Evolutionary conservation across 139 green algal genomes (phyloP), one percentile per base, ranked within the genome.

Genomic region (Chlamydomonas schloesseri): DNA sequence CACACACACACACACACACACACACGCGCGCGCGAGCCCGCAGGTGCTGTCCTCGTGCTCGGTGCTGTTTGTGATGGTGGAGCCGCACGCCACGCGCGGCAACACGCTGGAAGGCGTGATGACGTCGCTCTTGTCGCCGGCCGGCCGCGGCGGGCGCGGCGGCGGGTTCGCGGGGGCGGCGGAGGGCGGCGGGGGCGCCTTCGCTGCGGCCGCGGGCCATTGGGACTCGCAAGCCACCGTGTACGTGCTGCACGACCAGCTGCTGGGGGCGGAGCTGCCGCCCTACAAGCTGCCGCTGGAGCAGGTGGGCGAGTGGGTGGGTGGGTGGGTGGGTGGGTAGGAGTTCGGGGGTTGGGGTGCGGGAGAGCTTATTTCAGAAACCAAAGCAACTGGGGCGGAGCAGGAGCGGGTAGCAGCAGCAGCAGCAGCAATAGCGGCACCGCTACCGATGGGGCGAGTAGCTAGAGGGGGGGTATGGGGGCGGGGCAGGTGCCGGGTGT

Each of bases 241-340:
- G 78, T 84, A 75, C 18, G 78, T 84, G 64, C 64, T 84, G 64
- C 78, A 84, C 46, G 78, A 84, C 78, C 28, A 21, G 46, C 78
- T 84, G 78, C 62, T 84, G 64, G 78, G 78, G 2, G 11, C 78
- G 18, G 64, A 74, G 55, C 33, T 84, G 64, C 78, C 78, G 78
- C 78, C 78, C 11, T 84, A 75, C 78, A 84, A 84, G 46, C 46
- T 84, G 37, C 64, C 78, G 5, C 78, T 84, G 6, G 64, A 74
- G 37, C 58, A 84, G 78, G 78, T 84, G 50, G 26, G n/a, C n/a
- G n/a, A n/a, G n/a, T n/a, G n/a, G n/a, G n/a, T n/a, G n/a, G n/a
- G n/a, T n/a, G n/a, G n/a, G n/a, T n/a, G n/a, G n/a, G n/a, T n/a
- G n/a, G n/a, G n/a, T n/a, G 71, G 67, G 15, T 57, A 37, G 36